A percentile compares a stretch with the other conserved stretches of the same genome.
phyloP scores from a whole-genome alignment of 2,329 filamentous ascomycete species.

The Drechmeria coniospora region DNA sequence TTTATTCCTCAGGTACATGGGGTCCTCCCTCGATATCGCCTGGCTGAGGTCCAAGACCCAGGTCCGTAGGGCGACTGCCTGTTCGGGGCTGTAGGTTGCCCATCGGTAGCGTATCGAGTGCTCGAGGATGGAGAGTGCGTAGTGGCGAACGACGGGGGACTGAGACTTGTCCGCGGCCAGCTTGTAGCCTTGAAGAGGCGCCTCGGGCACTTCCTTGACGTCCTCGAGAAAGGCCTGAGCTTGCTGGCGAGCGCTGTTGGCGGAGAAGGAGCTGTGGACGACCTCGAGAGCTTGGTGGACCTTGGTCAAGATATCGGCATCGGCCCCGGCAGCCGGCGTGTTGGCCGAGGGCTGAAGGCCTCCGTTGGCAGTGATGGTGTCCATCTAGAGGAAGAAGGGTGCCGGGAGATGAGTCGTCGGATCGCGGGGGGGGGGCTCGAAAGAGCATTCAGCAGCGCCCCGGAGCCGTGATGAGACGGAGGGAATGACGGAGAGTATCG shows the following conservation, averaged over 20 bases:
- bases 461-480: too few relatives aligned
- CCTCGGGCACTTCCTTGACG: constrained; percentile 64
- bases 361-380: constrained; percentile 23
- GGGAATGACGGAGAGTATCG: too few relatives aligned
- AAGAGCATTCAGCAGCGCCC: too few relatives aligned
- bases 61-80: constrained; percentile 51
- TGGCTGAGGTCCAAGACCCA: constrained; percentile 72
- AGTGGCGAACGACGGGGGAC: constrained; percentile 75
- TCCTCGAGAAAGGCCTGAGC: constrained; percentile 77
- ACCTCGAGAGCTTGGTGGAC: constrained; percentile 78
- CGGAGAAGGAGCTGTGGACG: constrained; percentile 68
- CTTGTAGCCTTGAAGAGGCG: constrained; percentile 70
- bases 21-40: constrained; percentile 55
- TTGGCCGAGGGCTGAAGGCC: constrained; percentile 13
- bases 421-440: too few relatives aligned
- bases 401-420: too few relatives aligned
- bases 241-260: constrained; percentile 66
- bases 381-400: too few relatives aligned
- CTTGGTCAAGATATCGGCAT: constrained; percentile 37
- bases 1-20: constrained; percentile 79
- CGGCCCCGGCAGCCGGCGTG: constrained; percentile 20
- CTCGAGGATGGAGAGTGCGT: constrained; percentile 82
- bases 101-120: constrained; percentile 79
- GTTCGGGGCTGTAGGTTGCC: constrained; percentile 53
- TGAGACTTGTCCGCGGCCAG: constrained; percentile 64